Evolutionary conservation across 1,284 basidiomycete genomes (phyloP).

Genomic region (Cryptococcus jaspeensis): DNA sequence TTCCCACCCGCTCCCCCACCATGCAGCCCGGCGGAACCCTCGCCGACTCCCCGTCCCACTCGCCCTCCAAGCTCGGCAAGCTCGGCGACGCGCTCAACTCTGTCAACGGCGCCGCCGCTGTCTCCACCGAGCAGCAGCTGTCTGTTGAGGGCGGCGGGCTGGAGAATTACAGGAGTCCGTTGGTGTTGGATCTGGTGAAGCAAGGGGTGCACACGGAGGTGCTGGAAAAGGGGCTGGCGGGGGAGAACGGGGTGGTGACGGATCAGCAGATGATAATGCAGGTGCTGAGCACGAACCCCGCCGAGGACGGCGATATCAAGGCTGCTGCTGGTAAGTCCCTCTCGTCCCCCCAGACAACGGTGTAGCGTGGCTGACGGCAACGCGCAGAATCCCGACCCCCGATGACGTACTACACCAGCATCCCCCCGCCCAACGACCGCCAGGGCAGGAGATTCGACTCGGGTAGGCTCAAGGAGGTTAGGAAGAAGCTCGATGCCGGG

Average conservation of each 20-base stretch:
- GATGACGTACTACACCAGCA: constrained; percentile 81
- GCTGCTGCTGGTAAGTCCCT: constrained; percentile 71
- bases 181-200: constrained; percentile 84
- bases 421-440: constrained; percentile 76
- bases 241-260: constrained; percentile 61
- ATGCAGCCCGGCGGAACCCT: constrained; percentile 7
- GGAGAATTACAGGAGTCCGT: constrained; percentile 90
- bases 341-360: too few relatives aligned
- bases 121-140: constrained; percentile 87
- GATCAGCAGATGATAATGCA: constrained; percentile 96
- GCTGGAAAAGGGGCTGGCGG: constrained; percentile 43
- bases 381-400: constrained; percentile 34
- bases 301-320: constrained; percentile 77
- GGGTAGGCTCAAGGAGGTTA: constrained; percentile 87
- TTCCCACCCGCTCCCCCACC: constrained; percentile 69
- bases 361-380: background rate
- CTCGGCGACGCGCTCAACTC: constrained; percentile 60
- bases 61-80: constrained; percentile 52
- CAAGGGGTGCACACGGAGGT: constrained; percentile 69
- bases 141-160: constrained; percentile 70
- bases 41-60: constrained; percentile 22
- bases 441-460: constrained; percentile 83
- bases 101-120: constrained; percentile 74
- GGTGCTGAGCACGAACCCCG: constrained; percentile 71
- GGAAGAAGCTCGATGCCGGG: constrained; percentile 82